Base-by-base conservation (phyloP, 495 filamentous ascomycete species). In the Aspergillus taichungensis region DNA sequence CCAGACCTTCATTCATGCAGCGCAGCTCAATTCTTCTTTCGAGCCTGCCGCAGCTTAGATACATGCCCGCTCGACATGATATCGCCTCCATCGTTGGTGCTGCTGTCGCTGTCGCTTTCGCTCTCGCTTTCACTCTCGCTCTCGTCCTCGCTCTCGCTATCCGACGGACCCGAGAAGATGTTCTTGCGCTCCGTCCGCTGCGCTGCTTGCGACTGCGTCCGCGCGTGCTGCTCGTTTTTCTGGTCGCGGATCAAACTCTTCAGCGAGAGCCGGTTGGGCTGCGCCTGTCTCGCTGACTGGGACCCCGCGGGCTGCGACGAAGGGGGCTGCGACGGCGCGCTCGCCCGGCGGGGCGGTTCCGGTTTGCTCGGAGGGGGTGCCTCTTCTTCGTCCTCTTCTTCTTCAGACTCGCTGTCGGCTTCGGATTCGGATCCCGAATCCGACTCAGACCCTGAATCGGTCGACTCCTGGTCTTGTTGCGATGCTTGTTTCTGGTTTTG, bases 11-110 rank as follows among this genome's bases (percentile, higher is more conserved):
- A 12, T 34, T 34, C 32, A 34, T 10, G 12, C 12, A 12, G 9
- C 32, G 6, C 37, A 8, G 6, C 1, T 27, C 29, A 37, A 8
- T 3, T 33, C 43, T 13, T 39, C 33, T 10, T 30, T 5, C 11
- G 11, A 1, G 13, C 37, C 6, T 8, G 12, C 18, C 37, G 12
- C 18, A 40, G 14, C 14, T 40, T 40, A 4, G 18, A 27, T 38
- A 45, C 40, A 11, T 47, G 29, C 14, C 51, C 52, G 32, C 44
- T 47, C 13, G 52, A 54, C 47, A 50, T 46, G 10, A 54, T 50
- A 35, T 49, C 46, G 8, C 51, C 50, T 4, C 41, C 48, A 8
- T 47, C 43, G 12, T 30, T 51, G 0, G 46, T 34, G 40, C 42
- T 46, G 27, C 33, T 46, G 10, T 30, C 36, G 31, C 40, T 44